phyloP scores from a whole-genome alignment of 1,139 yeast genomes.

The Zygosaccharomyces sapae region DNA sequence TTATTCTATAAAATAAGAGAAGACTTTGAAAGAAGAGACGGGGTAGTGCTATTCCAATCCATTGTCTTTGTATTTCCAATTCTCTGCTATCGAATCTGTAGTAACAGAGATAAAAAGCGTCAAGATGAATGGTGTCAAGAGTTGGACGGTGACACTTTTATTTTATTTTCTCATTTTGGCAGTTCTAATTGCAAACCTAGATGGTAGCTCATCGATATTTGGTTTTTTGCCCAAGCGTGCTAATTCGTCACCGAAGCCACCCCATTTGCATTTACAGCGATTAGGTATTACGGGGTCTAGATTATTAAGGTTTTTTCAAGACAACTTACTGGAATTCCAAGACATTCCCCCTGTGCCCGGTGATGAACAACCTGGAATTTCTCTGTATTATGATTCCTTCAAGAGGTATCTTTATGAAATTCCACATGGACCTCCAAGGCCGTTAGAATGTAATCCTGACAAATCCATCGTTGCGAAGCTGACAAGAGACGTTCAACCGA shows the following conservation, averaged over 20 bases:
- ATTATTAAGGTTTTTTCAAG: slow-evolving; percentile 11
- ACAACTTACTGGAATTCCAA: slow-evolving; percentile 6
- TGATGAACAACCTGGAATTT: slow-evolving; percentile 7
- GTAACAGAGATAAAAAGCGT: background rate
- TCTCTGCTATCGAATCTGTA: no score
- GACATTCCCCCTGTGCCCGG: background rate
- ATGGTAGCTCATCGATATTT: slow-evolving; percentile 3
- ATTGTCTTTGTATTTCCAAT: background rate
- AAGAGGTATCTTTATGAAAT: slow-evolving; percentile 10
- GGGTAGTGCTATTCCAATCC: background rate
- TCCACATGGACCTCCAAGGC: background rate
- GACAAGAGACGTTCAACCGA: slow-evolving; percentile 46
- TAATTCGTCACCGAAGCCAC: slow-evolving; percentile 1
- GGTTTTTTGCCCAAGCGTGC: slow-evolving; percentile 6
- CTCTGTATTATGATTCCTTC: slow-evolving; percentile 18
- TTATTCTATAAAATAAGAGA: background rate
- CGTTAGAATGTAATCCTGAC: slow-evolving; percentile 14
- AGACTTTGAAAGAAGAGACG: background rate
- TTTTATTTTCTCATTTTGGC: slow-evolving; percentile 9
- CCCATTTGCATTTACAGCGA: background rate
- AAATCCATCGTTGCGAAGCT: slow-evolving; percentile 31
- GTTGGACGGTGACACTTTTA: slow-evolving; percentile 12
- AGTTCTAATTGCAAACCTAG: slow-evolving; percentile 9
- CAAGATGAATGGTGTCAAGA: slow-evolving; percentile 7
- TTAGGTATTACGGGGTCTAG: slow-evolving; percentile 12